Evolutionary conservation across 1,284 basidiomycete species (phyloP), one percentile per base, ranked within the genome.

Genomic region (Pulchroboletus neoregius): DNA sequence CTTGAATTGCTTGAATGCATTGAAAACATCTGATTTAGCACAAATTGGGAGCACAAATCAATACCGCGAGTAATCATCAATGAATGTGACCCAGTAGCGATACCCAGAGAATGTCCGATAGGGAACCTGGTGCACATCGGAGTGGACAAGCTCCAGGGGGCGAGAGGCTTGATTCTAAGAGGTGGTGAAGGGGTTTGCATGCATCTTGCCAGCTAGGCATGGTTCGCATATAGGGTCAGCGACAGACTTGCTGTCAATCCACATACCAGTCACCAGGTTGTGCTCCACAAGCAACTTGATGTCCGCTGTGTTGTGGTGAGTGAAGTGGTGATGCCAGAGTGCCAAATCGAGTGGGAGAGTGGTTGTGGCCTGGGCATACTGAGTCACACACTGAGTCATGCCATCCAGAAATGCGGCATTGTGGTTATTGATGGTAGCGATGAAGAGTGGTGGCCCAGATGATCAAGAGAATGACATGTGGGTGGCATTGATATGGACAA

Each of bases 281-380:
- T 9, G 5, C 6, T 44, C 37, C 22, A 27, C 15, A 7, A 49
- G 38, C 2, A 0, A 6, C 15, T 23, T 49, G 3, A 44, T 24
- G 15, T 32, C 47, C 2, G 36, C 37, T 2, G 41, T 2, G 5
- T 49, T 36, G 10, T 49, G 40, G 42, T 68, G 63, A 16, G 58
- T 58, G 23, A 64, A 49, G 13, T 55, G 45, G 8, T 56, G 38
- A 50, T 67, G 65, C 61, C 60, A 62, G 5, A 59, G 54, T 8
- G 31, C 41, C n/a, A 60, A 15, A 30, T 59, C 51, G 3, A 57
- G 45, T 13, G 57, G 56, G 11, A 45, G 22, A 12, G 52, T 51
- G n/a, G 36, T 38, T n/a, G 49, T 33, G 23, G 42, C 24, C 4
- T 13, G 12, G 16, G 34, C 34, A 36, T 32, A 23, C n/a, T 33